These are phyloP conservation scores for Gynostemma pentaphyllum DNA, from an alignment of 306 rosid genomes.

Conservation along the genomic window DNA sequence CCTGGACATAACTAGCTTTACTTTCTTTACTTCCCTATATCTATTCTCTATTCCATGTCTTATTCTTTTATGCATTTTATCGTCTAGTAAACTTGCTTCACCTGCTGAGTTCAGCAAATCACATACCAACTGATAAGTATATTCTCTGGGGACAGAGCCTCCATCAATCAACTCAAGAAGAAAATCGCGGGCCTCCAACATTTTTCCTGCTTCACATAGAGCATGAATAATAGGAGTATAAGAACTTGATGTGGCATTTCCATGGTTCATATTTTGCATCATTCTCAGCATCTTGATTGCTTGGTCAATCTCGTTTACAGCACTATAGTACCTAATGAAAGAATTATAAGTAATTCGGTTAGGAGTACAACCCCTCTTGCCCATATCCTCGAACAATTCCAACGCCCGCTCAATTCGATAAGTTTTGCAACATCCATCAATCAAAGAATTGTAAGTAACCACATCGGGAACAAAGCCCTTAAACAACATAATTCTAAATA, in stretches of 20 bases:
- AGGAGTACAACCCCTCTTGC: slow-evolving; percentile 46
- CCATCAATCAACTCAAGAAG: slow-evolving; percentile 61
- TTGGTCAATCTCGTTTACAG: slow-evolving; percentile 67
- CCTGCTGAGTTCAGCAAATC: slow-evolving; percentile 33
- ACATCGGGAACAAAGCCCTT: slow-evolving; percentile 71
- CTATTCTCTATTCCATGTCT: slow-evolving; percentile 42
- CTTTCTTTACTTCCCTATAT: slow-evolving; percentile 30
- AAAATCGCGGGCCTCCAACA: slow-evolving; percentile 48
- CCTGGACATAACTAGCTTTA: slow-evolving; percentile 56
- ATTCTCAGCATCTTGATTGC: slow-evolving; percentile 55
- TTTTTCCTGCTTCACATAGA: slow-evolving; percentile 60
- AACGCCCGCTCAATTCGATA: slow-evolving; percentile 49
- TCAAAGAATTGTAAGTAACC: slow-evolving; percentile 74
- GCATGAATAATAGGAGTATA: slow-evolving; percentile 76
- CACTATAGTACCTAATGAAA: slow-evolving; percentile 64
- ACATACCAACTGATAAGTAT: slow-evolving; percentile 58
- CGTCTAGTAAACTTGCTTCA: slow-evolving; percentile 25
- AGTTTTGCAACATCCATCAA: slow-evolving; percentile 83
- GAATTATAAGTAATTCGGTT: slow-evolving; percentile 62
- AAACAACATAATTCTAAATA: slow-evolving; percentile 73
- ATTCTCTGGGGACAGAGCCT: slow-evolving; percentile 66
- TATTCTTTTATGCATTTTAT: slow-evolving; percentile 38
- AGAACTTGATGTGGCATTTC: slow-evolving; percentile 46
- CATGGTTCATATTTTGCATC: slow-evolving; percentile 50
- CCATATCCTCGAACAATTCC: slow-evolving; percentile 82